Conservation (phyloP, 805 yeast genomes). For the Candida nanaspora region DNA sequence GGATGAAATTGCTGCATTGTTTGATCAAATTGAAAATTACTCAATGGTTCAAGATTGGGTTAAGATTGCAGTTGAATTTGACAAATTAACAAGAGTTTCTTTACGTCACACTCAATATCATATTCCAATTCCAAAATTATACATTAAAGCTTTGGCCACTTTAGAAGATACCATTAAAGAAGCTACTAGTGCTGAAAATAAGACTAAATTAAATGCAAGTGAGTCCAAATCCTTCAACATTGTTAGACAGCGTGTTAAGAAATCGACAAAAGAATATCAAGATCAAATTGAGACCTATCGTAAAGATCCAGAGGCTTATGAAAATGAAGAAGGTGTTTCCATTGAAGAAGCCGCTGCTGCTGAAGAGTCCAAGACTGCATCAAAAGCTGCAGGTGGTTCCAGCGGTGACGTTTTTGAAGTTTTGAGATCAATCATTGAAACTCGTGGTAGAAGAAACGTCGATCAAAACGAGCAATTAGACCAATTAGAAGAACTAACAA, state of each 20-base stretch:
- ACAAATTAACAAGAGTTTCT: slow-evolving; percentile 60
- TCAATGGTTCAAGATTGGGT: slow-evolving; percentile 76
- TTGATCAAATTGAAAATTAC: slow-evolving; percentile 62
- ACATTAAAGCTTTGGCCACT: slow-evolving; percentile 59
- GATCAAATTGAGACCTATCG: slow-evolving; percentile 51
- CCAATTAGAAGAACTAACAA: slow-evolving; percentile 54
- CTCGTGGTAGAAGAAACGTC: slow-evolving; percentile 93
- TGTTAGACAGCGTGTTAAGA: slow-evolving; percentile 80
- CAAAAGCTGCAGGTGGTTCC: slow-evolving; percentile 17
- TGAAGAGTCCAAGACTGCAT: slow-evolving; percentile 30
- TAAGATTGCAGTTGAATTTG: slow-evolving; percentile 67
- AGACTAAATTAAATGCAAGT: slow-evolving; percentile 72
- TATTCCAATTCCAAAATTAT: slow-evolving; percentile 62
- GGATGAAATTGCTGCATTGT: slow-evolving; percentile 71
- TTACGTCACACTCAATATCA: slow-evolving; percentile 73
- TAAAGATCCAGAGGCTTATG: slow-evolving; percentile 69
- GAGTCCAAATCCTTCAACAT: slow-evolving; percentile 84
- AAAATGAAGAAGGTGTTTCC: slow-evolving; percentile 34
- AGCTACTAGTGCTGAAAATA: slow-evolving; percentile 37
- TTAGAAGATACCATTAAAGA: slow-evolving; percentile 63
- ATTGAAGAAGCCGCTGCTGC: slow-evolving; percentile 25
- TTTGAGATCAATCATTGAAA: slow-evolving; percentile 68
- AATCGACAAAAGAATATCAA: slow-evolving; percentile 65
- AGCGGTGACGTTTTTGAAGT: slow-evolving; percentile 50
- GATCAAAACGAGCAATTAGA: slow-evolving; percentile 75